These are phyloP conservation scores for Irpex sp. DNA, from an alignment of 1,284 basidiomycete genomes.

Conservation along the genomic window DNA sequence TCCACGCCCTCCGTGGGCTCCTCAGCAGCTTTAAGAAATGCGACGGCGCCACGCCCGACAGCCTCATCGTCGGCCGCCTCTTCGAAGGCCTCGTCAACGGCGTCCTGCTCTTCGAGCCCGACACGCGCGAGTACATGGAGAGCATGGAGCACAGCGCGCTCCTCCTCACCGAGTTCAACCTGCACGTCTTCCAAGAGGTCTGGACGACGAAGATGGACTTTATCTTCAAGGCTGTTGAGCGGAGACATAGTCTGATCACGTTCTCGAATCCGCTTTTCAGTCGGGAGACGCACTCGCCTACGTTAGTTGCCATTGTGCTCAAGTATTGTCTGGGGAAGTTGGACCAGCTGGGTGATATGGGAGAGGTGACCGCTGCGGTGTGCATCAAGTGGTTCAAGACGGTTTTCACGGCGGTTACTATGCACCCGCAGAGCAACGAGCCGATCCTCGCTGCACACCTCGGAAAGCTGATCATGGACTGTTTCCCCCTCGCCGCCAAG, in stretches of 20 bases:
- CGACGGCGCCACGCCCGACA: conserved; percentile 79
- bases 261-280: conserved; percentile 87
- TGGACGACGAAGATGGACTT: conserved; percentile 91
- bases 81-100: conserved; percentile 73
- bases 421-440: conserved; percentile 82
- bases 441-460: conserved; percentile 90
- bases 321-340: conserved; percentile 85
- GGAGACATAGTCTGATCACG: conserved; percentile 79
- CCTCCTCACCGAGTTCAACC: conserved; percentile 79
- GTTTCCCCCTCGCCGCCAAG: conserved; percentile 92
- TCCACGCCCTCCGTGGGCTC: conserved; percentile 88
- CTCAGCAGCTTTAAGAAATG: conserved; percentile 79
- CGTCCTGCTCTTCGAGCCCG: neutral
- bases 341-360: conserved; percentile 82
- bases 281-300: conserved; percentile 83
- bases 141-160: conserved; percentile 84
- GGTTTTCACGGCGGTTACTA: conserved; percentile 88
- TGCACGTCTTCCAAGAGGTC: conserved; percentile 92
- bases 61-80: conserved; percentile 82
- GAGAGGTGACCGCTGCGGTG: conserved; percentile 77
- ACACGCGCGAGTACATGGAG: conserved; percentile 74
- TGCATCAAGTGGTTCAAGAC: conserved; percentile 95
- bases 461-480: conserved; percentile 94
- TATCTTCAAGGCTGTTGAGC: conserved; percentile 79
- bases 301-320: conserved; percentile 90